phyloP scores from a whole-genome alignment of 208 protist species.

The Acanthamoeba castellanii region DNA sequence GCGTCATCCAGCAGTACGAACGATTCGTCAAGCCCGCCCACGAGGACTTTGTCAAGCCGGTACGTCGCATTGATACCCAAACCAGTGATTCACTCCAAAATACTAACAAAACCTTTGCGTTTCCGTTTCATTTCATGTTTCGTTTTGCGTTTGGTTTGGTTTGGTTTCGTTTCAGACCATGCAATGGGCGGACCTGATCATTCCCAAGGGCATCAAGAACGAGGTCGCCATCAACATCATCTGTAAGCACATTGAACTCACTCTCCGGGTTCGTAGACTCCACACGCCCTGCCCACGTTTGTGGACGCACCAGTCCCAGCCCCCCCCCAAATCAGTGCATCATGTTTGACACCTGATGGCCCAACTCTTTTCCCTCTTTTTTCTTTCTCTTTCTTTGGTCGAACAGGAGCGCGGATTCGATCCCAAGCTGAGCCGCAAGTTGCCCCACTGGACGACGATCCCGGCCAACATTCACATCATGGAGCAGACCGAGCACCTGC shows the following conservation, averaged over 20 bases:
- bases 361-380: no score
- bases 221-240: constrained; percentile 91
- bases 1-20: constrained; percentile 93
- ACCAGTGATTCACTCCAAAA: no score
- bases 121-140: no score
- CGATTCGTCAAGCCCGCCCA: constrained; percentile 93
- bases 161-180: constrained; percentile 77
- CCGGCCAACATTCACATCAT: constrained; percentile 58
- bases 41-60: constrained; percentile 77
- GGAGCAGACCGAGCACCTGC: constrained; percentile 91
- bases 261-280: constrained; percentile 4
- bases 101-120: no score
- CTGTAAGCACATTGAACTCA: constrained; percentile 88
- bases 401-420: constrained; percentile 6
- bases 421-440: constrained; percentile 3
- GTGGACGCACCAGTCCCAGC: not conserved
- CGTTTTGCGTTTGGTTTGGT: not conserved
- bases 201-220: constrained; percentile 93
- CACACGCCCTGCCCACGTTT: no score
- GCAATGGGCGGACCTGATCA: constrained; percentile 92
- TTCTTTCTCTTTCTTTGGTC: not conserved
- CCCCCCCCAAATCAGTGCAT: not conserved
- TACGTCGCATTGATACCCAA: not conserved
- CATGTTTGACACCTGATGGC: no score
- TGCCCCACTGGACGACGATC: not conserved